Percentiles rank a stretch among this genome's conserved stretches.
Evolutionary conservation across 176 grass and related monocot genomes (phyloP).

Genomic region (Dactylis glomerata): DNA sequence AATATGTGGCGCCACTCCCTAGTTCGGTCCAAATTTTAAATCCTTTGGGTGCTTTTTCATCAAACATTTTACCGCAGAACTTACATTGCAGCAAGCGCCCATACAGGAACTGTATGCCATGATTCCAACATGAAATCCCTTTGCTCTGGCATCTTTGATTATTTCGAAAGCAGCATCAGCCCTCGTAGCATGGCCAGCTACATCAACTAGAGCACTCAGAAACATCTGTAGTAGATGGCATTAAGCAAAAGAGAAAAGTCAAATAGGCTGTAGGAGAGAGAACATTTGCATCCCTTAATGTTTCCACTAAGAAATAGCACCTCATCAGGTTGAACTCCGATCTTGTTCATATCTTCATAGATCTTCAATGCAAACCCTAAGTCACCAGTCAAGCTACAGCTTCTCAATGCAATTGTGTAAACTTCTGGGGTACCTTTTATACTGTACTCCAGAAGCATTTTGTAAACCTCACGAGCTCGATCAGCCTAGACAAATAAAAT

Average conservation of each 20-base stretch:
- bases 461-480: slow-evolving; percentile 83
- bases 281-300: slow-evolving; percentile 8
- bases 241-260: slow-evolving; percentile 32
- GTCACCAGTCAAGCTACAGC: slow-evolving; percentile 90
- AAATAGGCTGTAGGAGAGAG: slow-evolving; percentile 5
- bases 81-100: slow-evolving; percentile 99
- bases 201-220: slow-evolving; percentile 94
- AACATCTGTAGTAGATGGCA: slow-evolving; percentile 73
- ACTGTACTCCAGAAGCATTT: slow-evolving; percentile 83
- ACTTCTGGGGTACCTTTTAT: slow-evolving; percentile 94
- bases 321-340: slow-evolving; percentile 90
- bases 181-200: slow-evolving; percentile 85
- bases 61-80: slow-evolving; percentile 19
- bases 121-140: slow-evolving; percentile 70
- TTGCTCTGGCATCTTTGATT: slow-evolving; percentile 77
- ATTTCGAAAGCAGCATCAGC: slow-evolving; percentile 87
- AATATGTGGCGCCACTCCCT: neutral
- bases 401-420: slow-evolving; percentile 93
- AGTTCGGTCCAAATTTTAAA: neutral
- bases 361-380: slow-evolving; percentile 86
- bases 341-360: slow-evolving; percentile 95
- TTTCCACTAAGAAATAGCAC: slow-evolving; percentile 43
- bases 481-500: slow-evolving; percentile 54
- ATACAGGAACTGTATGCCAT: slow-evolving; percentile 91
- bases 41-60: slow-evolving; percentile 5